Evolutionary conservation across 352 stramenopile species (phyloP).

Genomic region (Globisporangium recalcitrans): DNA sequence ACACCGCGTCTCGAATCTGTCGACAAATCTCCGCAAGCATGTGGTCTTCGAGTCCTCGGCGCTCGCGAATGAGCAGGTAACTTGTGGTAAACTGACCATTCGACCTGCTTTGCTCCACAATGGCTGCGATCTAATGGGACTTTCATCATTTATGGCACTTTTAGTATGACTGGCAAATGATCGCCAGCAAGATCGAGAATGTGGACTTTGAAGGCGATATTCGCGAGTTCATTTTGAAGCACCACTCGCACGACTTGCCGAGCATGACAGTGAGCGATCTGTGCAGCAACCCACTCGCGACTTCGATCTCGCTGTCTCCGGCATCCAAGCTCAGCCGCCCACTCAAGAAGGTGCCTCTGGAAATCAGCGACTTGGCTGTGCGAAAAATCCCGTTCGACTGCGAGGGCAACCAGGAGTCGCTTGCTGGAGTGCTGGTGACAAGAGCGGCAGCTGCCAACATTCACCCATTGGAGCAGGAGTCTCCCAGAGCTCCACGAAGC

Average conservation of each 20-base stretch:
- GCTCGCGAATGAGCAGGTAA: conserved; percentile 78
- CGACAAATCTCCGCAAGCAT: conserved; percentile 75
- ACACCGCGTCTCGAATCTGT: conserved; percentile 60
- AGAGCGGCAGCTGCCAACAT: neutral
- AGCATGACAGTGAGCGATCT: conserved; percentile 66
- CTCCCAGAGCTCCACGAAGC: neutral
- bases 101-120: neutral
- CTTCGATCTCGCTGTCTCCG: conserved; percentile 33
- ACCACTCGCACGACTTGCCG: conserved; percentile 29
- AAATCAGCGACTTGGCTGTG: conserved; percentile 60
- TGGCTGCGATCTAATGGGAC: neutral
- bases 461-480: neutral
- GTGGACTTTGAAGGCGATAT: conserved; percentile 70
- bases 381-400: conserved; percentile 59
- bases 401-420: conserved; percentile 43
- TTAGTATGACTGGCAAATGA: conserved; percentile 85
- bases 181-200: conserved; percentile 62
- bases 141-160: neutral
- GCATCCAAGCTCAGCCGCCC: conserved; percentile 40
- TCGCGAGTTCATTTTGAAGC: conserved; percentile 54
- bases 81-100: neutral
- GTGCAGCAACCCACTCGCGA: conserved; percentile 32
- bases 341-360: conserved; percentile 43
- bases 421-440: conserved; percentile 42
- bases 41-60: conserved; percentile 76